Evolutionary conservation across 805 yeast species (phyloP), one percentile per base, ranked within the genome.

Genomic region (Starmerella sirachaensis): DNA sequence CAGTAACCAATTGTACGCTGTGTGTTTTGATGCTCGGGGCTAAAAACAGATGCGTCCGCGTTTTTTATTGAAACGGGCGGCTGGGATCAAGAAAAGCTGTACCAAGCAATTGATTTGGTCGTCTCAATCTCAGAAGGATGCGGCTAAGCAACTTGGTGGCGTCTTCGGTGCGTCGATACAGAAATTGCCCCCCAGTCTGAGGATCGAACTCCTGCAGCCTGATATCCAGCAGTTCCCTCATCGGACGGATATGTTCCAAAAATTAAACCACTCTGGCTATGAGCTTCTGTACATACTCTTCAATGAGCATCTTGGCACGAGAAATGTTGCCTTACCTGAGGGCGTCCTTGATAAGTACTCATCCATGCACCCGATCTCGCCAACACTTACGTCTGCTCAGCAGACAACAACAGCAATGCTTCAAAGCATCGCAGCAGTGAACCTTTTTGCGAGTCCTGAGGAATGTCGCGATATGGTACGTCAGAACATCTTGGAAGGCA

Each of bases 251-350:
- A 32, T 48, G 9, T 50, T 42, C 28, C 26, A 17, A 1, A 48
- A 45, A 4, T 41, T 50, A 4, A 11, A 16, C 7, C 12, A 9
- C 3, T 18, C 25, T 6, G 53, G 54, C 1, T 28, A 25, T 7
- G 17, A 20, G 31, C 25, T 45, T 7, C 34, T 49, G 11, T 26
- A 31, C 9, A 23, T 50, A 5, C 32, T 37, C n/a, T 25, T 44
- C 17, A 50, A 50, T 29, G 42, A 38, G 13, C 42, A 38, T 18
- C 35, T 50, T 11, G 53, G 54, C 7, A 49, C 54, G 6, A 51
- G 46, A 17, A 47, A 31, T 13, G 47, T 46, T 5, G 34, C 17
- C 18, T 14, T 47, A 8, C 31, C 43, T n/a, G 17, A 21, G 5
- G 18, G 12, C 6, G 39, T 50, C 7, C 12, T 50, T 3, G 28